Evolutionary conservation across 2,329 filamentous ascomycete genomes (phyloP).

Genomic region (Furcasterigmium sp.): DNA sequence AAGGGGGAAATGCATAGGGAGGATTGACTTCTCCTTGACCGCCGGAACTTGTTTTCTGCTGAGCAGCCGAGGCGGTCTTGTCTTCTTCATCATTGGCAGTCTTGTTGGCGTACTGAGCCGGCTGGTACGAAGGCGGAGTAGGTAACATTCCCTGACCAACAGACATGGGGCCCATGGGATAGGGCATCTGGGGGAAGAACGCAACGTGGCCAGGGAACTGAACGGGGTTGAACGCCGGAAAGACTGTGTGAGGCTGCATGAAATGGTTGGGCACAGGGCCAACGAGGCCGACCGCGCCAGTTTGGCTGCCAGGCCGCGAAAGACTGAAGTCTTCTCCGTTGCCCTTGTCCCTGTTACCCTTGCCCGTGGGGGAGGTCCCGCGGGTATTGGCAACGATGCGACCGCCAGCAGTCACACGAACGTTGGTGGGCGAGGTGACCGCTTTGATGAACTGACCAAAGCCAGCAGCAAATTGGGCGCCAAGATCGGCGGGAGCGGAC

Average conservation of each 20-base stretch:
- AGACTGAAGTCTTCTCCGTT: slow-evolving; percentile 12
- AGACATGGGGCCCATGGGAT: background rate
- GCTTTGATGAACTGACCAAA: slow-evolving; percentile 64
- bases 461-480: slow-evolving; percentile 56
- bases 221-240: background rate
- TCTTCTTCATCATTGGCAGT: background rate
- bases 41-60: background rate
- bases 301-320: background rate
- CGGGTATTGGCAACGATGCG: slow-evolving; percentile 59
- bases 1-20: too few relatives aligned
- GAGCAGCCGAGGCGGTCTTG: background rate
- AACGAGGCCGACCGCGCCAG: background rate
- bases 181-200: background rate
- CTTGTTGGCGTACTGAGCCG: background rate
- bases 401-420: slow-evolving; percentile 62
- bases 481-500: slow-evolving; percentile 45
- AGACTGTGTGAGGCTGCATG: background rate
- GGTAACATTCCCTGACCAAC: background rate
- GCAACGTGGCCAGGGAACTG: background rate
- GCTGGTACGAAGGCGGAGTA: background rate
- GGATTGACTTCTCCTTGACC: background rate
- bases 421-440: slow-evolving; percentile 61
- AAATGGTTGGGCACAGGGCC: too few relatives aligned
- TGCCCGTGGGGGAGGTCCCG: slow-evolving; percentile 45
- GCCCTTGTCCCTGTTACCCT: slow-evolving; percentile 39